These are phyloP conservation scores for Leccinum olivaceopallidum DNA, from an alignment of 768 basidiomycete species.

Conservation along the genomic window DNA sequence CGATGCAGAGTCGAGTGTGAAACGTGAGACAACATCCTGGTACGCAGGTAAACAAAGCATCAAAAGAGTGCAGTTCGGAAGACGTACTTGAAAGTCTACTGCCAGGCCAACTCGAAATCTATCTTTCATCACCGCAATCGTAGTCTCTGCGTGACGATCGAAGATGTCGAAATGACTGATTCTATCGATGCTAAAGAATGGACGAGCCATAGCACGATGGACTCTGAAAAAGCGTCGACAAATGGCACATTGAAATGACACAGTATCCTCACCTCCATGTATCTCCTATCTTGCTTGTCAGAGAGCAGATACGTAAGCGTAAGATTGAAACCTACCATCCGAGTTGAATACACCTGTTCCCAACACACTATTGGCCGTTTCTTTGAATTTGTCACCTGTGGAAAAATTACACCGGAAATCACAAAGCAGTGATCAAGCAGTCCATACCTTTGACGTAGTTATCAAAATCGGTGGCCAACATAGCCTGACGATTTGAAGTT, in stretches of 20 bases:
- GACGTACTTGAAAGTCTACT: conserved; percentile 58
- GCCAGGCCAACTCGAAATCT: conserved; percentile 49
- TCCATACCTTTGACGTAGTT: conserved; percentile 44
- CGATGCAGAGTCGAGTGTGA: conserved; percentile 54
- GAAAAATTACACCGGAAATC: neutral
- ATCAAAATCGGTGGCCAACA: conserved; percentile 45
- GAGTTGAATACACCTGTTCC: conserved; percentile 60
- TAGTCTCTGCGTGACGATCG: conserved; percentile 51
- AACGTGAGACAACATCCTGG: conserved; percentile 46
- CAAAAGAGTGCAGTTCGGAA: neutral
- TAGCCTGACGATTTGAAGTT: conserved; percentile 25
- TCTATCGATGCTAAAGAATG: conserved; percentile 65
- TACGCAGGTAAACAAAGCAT: neutral
- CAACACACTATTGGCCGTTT: conserved; percentile 35
- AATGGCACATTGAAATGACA: neutral
- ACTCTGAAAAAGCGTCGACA: conserved; percentile 38
- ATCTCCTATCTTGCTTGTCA: conserved; percentile 44
- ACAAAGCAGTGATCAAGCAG: neutral
- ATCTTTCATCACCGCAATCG: conserved; percentile 43
- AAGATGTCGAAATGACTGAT: conserved; percentile 66
- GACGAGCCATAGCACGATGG: conserved; percentile 67
- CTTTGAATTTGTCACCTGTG: conserved; percentile 36
- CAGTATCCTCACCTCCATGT: conserved; percentile 59
- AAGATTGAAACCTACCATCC: conserved; percentile 37
- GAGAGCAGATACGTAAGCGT: neutral